Evolutionary conservation across 495 filamentous ascomycete genomes (phyloP).

Genomic region (Penicillium paradoxum): DNA sequence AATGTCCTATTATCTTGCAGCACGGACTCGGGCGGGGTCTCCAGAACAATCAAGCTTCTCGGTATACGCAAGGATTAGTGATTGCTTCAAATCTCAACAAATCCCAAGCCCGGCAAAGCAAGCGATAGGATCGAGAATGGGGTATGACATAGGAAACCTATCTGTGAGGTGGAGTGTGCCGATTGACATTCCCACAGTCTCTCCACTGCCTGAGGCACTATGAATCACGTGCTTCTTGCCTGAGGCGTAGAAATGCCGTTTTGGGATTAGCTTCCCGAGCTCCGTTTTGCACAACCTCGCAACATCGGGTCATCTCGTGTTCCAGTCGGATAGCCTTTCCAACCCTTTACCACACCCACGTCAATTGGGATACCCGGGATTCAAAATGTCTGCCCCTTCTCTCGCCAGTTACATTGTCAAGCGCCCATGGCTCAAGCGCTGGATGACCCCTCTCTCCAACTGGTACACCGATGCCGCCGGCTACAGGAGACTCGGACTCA

Average conservation of each 20-base stretch:
- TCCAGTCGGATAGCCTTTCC: constrained; percentile 35
- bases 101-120: constrained; percentile 12
- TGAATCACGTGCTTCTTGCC: constrained; percentile 10
- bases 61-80: constrained; percentile 13
- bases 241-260: constrained; percentile 12
- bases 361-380: constrained; percentile 35
- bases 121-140: constrained; percentile 5
- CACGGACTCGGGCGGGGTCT: constrained; percentile 33
- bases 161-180: constrained; percentile 30
- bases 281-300: constrained; percentile 48
- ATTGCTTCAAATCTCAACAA: constrained; percentile 10
- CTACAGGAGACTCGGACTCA: constrained; percentile 88
- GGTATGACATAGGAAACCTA: constrained; percentile 20
- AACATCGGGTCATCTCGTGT: constrained; percentile 42
- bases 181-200: constrained; percentile 15
- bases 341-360: constrained; percentile 23
- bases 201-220: constrained; percentile 27
- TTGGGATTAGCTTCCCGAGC: constrained; percentile 26
- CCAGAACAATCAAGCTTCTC: constrained; percentile 21
- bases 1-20: constrained; percentile 32
- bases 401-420: constrained; percentile 67
- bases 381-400: constrained; percentile 68
- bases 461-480: constrained; percentile 85
- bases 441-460: constrained; percentile 70
- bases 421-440: constrained; percentile 76